Evolutionary conservation across 768 basidiomycete species (phyloP), one percentile per base, ranked within the genome.

Genomic region (Chiua virens): DNA sequence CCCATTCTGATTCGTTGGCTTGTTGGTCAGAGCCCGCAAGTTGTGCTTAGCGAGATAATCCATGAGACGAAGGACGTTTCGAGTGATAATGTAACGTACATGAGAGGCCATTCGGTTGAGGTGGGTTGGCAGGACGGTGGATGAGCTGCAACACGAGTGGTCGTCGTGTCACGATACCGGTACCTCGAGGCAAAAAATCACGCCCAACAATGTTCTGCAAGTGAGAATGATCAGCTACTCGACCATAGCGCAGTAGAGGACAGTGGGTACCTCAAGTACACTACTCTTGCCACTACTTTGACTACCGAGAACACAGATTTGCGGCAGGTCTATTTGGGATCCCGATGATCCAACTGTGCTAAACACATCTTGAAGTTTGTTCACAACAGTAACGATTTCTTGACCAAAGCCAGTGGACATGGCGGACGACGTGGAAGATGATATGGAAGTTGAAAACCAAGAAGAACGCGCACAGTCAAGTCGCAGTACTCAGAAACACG

Each of bases 141-240:
- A 98, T 95, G 40, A 99, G 83, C 86, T 98, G 97, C 20, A 99
- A 62, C 69, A 96, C 95, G 72, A 99, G 75, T 49, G 97, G 97
- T 68, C 97, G 84, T 66, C 96, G 84, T 45, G 96, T 98, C 71
- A 99, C 96, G 65, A 99, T 99, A 73, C 96, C 96, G 49, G 94
- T 91, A 69, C 97, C 97, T 79, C 97, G 90, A 72, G 97, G 97
- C 67, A 99, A 70, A 79, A 99, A 99, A 72, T 99, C 97, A 59
- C 96, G 84, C 52, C 97, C 97, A 49, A 98, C 95, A 59, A 98
- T 94, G 74, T 98, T 97, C 93, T 96, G 59, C 45, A 9, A 30
- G 52, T 18, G 42, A 37, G 23, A 44, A 41, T 8, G 50, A 57
- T 61, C 45, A 54, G 30, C 42, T 48, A 20, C 13, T 50, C 36